Conservation (phyloP, 345 rosid genomes). For the Citropsis articulata region DNA sequence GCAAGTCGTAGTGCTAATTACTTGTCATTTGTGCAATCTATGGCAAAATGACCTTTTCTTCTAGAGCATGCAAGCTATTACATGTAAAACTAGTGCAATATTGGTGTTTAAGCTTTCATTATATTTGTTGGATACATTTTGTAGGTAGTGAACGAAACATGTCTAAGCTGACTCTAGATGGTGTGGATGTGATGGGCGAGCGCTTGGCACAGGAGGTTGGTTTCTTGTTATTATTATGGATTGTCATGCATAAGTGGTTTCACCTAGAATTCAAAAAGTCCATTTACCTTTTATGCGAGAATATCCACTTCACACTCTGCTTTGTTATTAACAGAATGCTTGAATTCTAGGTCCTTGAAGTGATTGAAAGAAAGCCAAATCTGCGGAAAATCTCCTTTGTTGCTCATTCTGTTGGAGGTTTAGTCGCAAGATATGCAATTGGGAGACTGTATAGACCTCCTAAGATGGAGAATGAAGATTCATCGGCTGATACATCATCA, state of each 20-base stretch:
- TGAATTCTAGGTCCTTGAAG: slow-evolving; percentile 66
- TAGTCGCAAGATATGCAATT: slow-evolving; percentile 92
- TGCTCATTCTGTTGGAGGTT: slow-evolving; percentile 86
- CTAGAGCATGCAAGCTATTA: neutral
- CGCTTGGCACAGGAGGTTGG: slow-evolving; percentile 81
- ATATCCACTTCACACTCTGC: neutral
- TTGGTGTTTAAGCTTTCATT: neutral
- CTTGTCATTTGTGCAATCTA: neutral
- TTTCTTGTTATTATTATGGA: neutral
- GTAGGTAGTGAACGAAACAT: slow-evolving; percentile 82
- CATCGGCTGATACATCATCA: slow-evolving; percentile 17
- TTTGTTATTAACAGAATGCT: neutral
- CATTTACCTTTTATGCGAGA: neutral
- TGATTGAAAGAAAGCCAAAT: slow-evolving; percentile 61
- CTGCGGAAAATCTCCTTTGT: slow-evolving; percentile 82
- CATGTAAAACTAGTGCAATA: neutral
- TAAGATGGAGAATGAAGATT: slow-evolving; percentile 32
- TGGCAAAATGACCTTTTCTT: neutral
- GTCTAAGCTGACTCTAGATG: slow-evolving; percentile 68
- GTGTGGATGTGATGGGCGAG: slow-evolving; percentile 98
- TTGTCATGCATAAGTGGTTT: neutral
- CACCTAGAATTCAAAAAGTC: neutral
- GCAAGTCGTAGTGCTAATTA: neutral
- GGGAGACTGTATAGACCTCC: slow-evolving; percentile 77
- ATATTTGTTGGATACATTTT: slow-evolving; percentile 4